Percentiles rank a stretch among this genome's conserved stretches.
These are phyloP conservation scores for Aegilops tauschii DNA, from an alignment of 176 grass and related monocot species.

Conservation along the genomic window DNA sequence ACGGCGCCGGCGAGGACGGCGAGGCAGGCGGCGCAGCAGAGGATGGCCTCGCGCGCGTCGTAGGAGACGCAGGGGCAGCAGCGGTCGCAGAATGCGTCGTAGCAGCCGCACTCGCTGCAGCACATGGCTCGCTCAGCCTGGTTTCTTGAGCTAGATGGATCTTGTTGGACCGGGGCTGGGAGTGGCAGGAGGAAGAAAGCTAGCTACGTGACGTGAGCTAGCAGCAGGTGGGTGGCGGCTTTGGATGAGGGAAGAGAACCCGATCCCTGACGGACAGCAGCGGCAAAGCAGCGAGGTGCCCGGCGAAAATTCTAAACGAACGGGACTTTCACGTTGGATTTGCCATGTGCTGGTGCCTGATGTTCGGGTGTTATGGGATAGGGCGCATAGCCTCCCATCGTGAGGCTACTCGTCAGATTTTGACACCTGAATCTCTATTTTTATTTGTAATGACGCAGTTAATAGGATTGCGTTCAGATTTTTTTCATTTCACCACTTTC, in stretches of 20 bases:
- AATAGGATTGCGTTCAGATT: too few relatives aligned
- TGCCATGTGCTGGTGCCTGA: too few relatives aligned
- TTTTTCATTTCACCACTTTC: too few relatives aligned
- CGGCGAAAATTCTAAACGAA: too few relatives aligned
- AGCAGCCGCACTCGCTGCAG: neutral
- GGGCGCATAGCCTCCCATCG: too few relatives aligned
- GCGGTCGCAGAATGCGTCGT: neutral
- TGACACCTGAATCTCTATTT: too few relatives aligned
- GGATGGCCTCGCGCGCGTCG: slow-evolving; percentile 10
- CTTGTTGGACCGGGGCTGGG: neutral
- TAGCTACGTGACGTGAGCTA: neutral
- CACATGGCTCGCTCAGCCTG: slow-evolving; percentile 8
- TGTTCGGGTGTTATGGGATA: too few relatives aligned
- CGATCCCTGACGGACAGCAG: neutral
- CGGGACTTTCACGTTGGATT: too few relatives aligned
- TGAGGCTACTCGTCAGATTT: too few relatives aligned
- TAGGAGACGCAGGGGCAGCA: slow-evolving; percentile 1
- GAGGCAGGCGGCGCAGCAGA: neutral
- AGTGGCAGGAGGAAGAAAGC: neutral
- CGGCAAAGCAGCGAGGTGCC: neutral
- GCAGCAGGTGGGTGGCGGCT: neutral
- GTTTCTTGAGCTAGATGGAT: neutral
- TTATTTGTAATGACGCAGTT: too few relatives aligned
- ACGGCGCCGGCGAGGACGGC: neutral
- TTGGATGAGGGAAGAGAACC: neutral